Evolutionary conservation across 305 asterid species (phyloP).

Genomic region (Solanum hybrid): DNA sequence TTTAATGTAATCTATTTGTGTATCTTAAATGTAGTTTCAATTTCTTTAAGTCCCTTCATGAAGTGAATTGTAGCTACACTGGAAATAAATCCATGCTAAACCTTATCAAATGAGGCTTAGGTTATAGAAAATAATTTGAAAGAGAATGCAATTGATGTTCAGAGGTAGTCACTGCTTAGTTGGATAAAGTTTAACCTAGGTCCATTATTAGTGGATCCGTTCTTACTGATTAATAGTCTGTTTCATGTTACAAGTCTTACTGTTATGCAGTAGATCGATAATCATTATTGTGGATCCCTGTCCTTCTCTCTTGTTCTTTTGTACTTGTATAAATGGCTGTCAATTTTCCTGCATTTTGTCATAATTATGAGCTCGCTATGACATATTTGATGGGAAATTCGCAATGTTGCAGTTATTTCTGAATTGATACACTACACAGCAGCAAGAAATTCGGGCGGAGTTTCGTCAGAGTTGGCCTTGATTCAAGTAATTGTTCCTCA

Average conservation of each 20-base stretch:
- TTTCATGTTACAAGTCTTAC: neutral
- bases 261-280: neutral
- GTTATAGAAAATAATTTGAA: neutral
- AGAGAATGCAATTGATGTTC: neutral
- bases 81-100: neutral
- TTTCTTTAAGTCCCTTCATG: neutral
- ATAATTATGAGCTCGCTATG: constrained; percentile 13
- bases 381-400: constrained; percentile 6
- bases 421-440: constrained; percentile 89
- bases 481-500: constrained; percentile 90
- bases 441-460: constrained; percentile 55
- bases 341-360: neutral
- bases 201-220: neutral
- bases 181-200: neutral
- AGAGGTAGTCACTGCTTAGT: neutral
- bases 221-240: neutral
- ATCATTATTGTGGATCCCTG: neutral
- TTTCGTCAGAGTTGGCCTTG: constrained; percentile 77
- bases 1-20: neutral
- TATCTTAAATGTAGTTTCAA: neutral
- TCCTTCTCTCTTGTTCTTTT: neutral
- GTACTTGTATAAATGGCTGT: neutral
- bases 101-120: neutral
- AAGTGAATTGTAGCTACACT: neutral
- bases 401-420: constrained; percentile 64